Percentiles rank a stretch among this genome's conserved stretches.
These are phyloP conservation scores for Helicostylum pulchrum DNA, from an alignment of 192 early-diverging fungal genomes.

Conservation along the genomic window DNA sequence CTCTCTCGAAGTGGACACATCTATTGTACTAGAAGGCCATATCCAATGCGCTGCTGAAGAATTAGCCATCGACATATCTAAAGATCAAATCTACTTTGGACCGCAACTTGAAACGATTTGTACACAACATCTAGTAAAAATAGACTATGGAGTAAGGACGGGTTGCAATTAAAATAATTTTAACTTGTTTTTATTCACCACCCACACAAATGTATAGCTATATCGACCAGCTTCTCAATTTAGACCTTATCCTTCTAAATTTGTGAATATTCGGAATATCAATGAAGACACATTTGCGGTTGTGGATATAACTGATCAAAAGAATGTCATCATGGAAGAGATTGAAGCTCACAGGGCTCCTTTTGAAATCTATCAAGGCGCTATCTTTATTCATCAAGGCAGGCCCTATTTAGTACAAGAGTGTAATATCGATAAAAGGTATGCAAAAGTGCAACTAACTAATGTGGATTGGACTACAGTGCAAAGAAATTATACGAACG, in stretches of 20 bases:
- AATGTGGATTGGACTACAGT: conserved; percentile 52
- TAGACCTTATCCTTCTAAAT: conserved; percentile 40
- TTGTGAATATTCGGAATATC: conserved; percentile 48
- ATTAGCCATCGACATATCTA: conserved; percentile 23
- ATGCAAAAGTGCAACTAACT: conserved; percentile 42
- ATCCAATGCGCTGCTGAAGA: conserved; percentile 76
- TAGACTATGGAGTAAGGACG: conserved; percentile 4
- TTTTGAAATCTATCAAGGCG: conserved; percentile 60
- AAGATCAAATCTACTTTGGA: conserved; percentile 35
- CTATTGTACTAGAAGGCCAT: conserved; percentile 50
- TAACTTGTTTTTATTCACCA: not conserved
- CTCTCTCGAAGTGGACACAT: conserved; percentile 37
- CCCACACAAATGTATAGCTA: conserved; percentile 19
- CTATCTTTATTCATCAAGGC: conserved; percentile 61
- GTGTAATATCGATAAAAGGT: conserved; percentile 42
- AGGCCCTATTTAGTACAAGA: conserved; percentile 50
- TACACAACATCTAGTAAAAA: conserved; percentile 10
- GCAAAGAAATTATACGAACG: conserved; percentile 51
- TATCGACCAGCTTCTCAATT: conserved; percentile 47
- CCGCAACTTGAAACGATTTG: conserved; percentile 17
- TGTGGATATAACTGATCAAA: conserved; percentile 43
- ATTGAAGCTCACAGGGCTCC: conserved; percentile 49
- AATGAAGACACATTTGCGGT: conserved; percentile 47
- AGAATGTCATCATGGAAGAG: conserved; percentile 46
- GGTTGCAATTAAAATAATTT: not conserved